Evolutionary conservation across 2,329 filamentous ascomycete genomes (phyloP), one percentile per base, ranked within the genome.

Genomic region (Neofusicoccum sp.): DNA sequence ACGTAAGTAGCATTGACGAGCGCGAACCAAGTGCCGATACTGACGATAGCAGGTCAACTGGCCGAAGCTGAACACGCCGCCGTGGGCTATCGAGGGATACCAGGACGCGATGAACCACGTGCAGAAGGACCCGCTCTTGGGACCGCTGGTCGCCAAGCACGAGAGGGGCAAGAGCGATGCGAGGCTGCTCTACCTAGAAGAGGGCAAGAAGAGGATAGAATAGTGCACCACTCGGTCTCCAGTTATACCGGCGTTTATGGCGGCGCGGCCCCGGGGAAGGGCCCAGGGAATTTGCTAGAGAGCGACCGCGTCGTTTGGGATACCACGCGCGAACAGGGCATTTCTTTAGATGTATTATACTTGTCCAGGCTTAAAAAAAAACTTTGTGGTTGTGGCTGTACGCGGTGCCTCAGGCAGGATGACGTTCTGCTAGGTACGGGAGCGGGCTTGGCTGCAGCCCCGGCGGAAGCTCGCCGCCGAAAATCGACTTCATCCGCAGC

Each of bases 131-230:
- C 86, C 88, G 64, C 76, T 99, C 16, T 84, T 98, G 52, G 95
- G 95, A 3, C 80, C 85, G 12, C 85, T 96, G 65, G 84, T 96
- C 0, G 74, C 71, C 28, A 81, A 79, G 65, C 93, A 96, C 73
- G 91, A 96, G 77, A 84, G 93, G 14, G 92, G 93, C 2, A 85
- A 92, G 66, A 97, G 92, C 78, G 91, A 91, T 67, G 89, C 90
- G 47, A 84, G 92, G 66, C 89, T 96, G 69, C 85, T 92, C 36
- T 95, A 90, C 69, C 87, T 96, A 61, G 95, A 99, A 77, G 95
- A 99, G 79, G 95, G 95, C 60, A 99, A 99, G 85, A 99, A 97
- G 85, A 91, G 95, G 75, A 96, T 96, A 73, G 95, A 99, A 76
- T 93, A 76, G 67, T 61, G 9, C 29, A 34, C 12, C 29, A 31